A percentile compares a stretch with the other conserved stretches of the same genome.
phyloP scores from a whole-genome alignment of 1,139 yeast species.

The Scheffersomyces lignicola region DNA sequence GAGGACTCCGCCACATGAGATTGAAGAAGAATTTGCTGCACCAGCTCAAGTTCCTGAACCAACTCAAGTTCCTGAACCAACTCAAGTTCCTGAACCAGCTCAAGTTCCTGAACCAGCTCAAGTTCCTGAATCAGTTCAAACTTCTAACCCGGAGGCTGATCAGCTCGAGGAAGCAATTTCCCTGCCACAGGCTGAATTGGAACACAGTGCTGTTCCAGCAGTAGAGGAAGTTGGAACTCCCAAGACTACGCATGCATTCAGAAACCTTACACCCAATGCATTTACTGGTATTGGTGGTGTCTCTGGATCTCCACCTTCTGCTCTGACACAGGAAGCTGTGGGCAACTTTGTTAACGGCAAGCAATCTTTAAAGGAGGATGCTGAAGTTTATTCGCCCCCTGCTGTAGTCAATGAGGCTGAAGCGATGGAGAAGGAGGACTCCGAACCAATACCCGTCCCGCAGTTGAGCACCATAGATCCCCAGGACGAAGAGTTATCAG shows the following conservation, averaged over 20 bases:
- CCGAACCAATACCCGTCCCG: conserved; percentile 2
- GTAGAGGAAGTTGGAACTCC: neutral
- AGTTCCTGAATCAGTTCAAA: neutral
- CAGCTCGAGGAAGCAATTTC: no score
- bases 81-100: neutral
- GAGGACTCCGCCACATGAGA: no score
- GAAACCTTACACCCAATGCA: neutral
- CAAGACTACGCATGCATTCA: neutral
- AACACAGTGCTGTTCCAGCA: neutral
- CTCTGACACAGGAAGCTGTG: neutral
- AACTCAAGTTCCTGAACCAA: neutral
- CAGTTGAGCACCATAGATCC: neutral
- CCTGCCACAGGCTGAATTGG: no score
- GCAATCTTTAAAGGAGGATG: neutral
- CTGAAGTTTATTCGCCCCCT: no score
- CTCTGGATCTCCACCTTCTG: neutral
- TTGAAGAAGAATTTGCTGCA: no score
- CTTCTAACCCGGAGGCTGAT: neutral
- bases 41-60: neutral
- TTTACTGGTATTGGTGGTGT: neutral
- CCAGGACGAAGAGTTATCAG: conserved; percentile 3
- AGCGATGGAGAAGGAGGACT: neutral
- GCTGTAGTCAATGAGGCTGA: neutral
- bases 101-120: neutral
- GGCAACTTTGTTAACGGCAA: neutral